Evolutionary conservation across 352 stramenopile genomes (phyloP), one percentile per base, ranked within the genome.

Genomic region (Phytophthora meadii): DNA sequence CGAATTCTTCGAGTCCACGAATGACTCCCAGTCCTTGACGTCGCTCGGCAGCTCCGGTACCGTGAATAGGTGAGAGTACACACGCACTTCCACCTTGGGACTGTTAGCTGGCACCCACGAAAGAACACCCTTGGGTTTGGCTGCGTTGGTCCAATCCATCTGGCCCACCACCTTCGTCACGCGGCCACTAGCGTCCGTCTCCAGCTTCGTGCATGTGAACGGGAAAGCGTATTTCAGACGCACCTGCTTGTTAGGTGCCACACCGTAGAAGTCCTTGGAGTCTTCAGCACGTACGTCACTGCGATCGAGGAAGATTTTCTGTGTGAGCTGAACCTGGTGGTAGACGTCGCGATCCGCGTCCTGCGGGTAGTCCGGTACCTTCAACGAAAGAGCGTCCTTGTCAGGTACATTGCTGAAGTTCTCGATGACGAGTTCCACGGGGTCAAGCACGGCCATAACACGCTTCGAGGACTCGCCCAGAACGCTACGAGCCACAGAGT

Each of bases 41-140:
- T 81, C 76, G 37, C 62, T 78, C 37, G 80, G 77, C 10, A 95
- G 73, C 64, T 93, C 87, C 1, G 95, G 90, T 32, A 98, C 94
- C 52, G 89, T 96, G 72, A 99, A 99, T 40, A 99, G 83, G 71
- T 99, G 89, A 65, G 94, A 96, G 82, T 99, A 99, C 45, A 99
- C 78, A 54, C 97, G 94, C 34, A 99, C 87, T 68, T 99, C 97
- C 34, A 93, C 69, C 39, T 72, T 70, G 1, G 76, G 74, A 27
- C 93, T 92, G 42, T 76, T 88, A 11, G 74, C 79, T 19, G 96
- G 93, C 50, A 99, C 95, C 97, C 97, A 99, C 30, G 96, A 97
- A 49, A 99, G 88, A 60, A 97, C 97, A 5, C 97, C 97, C 87
- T 98, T 98, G 14, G 93, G 88, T 59, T 98, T 97, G 54, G 88